These are phyloP conservation scores for Lactarius tabidus DNA, from an alignment of 768 basidiomycete genomes.

Conservation along the genomic window DNA sequence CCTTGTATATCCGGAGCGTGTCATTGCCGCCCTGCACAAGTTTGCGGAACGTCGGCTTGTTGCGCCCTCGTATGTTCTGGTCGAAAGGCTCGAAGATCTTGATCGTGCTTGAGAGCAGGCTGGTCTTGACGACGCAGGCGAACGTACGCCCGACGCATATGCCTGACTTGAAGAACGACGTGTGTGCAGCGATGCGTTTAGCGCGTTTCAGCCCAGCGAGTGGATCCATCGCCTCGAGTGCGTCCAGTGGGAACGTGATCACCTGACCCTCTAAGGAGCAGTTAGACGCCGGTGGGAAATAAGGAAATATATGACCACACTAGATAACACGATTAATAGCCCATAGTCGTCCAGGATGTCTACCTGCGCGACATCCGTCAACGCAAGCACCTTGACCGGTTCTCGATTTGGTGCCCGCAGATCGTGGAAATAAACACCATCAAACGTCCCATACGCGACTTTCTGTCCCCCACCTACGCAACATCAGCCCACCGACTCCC, in stretches of 20 bases:
- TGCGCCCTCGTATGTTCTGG: constrained; percentile 70
- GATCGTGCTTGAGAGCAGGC: constrained; percentile 79
- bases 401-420: constrained; percentile 67
- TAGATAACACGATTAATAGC: constrained; percentile 94
- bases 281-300: not conserved
- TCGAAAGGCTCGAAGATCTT: constrained; percentile 97
- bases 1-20: no score
- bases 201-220: no score
- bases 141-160: constrained; percentile 50
- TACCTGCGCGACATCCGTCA: constrained; percentile 93
- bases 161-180: constrained; percentile 97
- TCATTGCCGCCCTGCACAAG: constrained; percentile 93
- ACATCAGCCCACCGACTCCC: no score
- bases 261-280: no score
- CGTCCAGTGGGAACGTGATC: no score
- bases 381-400: no score
- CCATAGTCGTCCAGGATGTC: constrained; percentile 72
- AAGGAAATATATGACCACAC: constrained; percentile 39
- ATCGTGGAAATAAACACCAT: no score
- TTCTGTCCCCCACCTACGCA: no score
- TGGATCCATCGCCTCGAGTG: no score
- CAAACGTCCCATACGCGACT: no score
- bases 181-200: no score
- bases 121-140: constrained; percentile 62
- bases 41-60: constrained; percentile 92